phyloP scores from a whole-genome alignment of 495 filamentous ascomycete genomes.

The Hypomontagnella submonticulosa region DNA sequence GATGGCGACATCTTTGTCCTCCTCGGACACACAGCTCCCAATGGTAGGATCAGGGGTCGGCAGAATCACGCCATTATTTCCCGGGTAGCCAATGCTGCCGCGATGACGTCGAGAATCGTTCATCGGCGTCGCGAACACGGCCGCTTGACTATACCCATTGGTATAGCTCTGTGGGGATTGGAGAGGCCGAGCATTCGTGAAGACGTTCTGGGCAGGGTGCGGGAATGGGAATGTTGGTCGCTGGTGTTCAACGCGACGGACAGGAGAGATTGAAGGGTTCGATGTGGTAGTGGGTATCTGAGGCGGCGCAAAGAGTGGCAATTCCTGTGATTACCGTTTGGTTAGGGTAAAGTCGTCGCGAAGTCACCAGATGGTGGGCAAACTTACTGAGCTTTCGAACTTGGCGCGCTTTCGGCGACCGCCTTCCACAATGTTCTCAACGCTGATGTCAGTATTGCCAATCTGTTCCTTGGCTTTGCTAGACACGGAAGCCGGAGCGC shows the following conservation, averaged over 20 bases:
- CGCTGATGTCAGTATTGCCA: constrained; percentile 94
- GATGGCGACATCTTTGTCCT: constrained; percentile 97
- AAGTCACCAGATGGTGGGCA: constrained; percentile 24
- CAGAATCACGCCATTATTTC: constrained; percentile 64
- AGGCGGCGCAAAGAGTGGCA: constrained; percentile 92
- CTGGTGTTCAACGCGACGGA: constrained; percentile 73
- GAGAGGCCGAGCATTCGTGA: constrained; percentile 74
- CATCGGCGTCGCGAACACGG: constrained; percentile 66
- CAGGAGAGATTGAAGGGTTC: constrained; percentile 90
- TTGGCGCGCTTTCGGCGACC: constrained; percentile 94
- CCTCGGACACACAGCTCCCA: constrained; percentile 94
- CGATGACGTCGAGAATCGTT: constrained; percentile 74
- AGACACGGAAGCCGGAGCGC: constrained; percentile 76
- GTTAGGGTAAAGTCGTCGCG: constrained; percentile 33
- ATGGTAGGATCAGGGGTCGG: constrained; percentile 95
- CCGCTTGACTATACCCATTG: constrained; percentile 57
- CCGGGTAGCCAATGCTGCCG: constrained; percentile 65
- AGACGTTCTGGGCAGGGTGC: constrained; percentile 75
- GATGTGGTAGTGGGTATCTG: constrained; percentile 90
- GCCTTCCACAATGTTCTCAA: constrained; percentile 97
- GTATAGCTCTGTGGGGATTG: constrained; percentile 83
- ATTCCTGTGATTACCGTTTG: constrained; percentile 69
- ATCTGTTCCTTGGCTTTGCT: constrained; percentile 82
- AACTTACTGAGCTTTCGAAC: constrained; percentile 95
- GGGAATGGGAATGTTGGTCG: constrained; percentile 73